Evolutionary conservation across 164 flowering plant genomes (phyloP).

Genomic region (Vitis labrusca): DNA sequence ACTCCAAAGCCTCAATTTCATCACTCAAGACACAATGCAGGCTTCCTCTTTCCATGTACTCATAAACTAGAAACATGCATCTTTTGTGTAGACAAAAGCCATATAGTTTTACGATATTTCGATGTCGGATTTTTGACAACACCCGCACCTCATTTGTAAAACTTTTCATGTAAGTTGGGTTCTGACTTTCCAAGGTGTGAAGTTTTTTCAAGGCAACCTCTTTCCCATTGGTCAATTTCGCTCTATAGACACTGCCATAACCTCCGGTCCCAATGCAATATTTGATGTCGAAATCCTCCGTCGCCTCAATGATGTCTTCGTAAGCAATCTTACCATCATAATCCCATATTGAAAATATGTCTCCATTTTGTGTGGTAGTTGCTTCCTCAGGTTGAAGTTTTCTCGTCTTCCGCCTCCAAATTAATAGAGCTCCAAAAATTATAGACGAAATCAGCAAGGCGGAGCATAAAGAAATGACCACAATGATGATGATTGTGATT

Average conservation of each 20-base stretch:
- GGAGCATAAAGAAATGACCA: no score
- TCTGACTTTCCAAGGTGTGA: constrained; percentile 11
- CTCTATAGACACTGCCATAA: constrained; percentile 24
- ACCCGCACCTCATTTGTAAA: not conserved
- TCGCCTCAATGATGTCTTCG: constrained; percentile 22
- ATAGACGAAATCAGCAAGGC: no score
- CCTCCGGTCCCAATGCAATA: constrained; percentile 28
- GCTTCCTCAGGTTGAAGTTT: not conserved
- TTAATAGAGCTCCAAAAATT: not conserved
- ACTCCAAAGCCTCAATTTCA: constrained; percentile 11
- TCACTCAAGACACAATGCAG: constrained; percentile 2
- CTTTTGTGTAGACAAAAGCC: constrained; percentile 3
- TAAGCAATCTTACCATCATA: constrained; percentile 18
- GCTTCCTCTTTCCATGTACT: constrained; percentile 17
- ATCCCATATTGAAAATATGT: constrained; percentile 18
- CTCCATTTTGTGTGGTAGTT: not conserved
- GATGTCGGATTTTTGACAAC: constrained; percentile 4
- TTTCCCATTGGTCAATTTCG: constrained; percentile 11
- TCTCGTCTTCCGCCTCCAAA: not conserved
- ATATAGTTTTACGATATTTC: constrained; percentile 10
- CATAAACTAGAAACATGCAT: constrained; percentile 12
- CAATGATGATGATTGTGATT: no score
- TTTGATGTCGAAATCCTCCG: constrained; percentile 15
- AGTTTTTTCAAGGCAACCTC: constrained; percentile 22
- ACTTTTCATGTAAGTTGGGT: constrained; percentile 4